Percentiles rank a stretch among this genome's conserved stretches.
phyloP scores from a whole-genome alignment of 768 basidiomycete species.

The Podaxis sp. region DNA sequence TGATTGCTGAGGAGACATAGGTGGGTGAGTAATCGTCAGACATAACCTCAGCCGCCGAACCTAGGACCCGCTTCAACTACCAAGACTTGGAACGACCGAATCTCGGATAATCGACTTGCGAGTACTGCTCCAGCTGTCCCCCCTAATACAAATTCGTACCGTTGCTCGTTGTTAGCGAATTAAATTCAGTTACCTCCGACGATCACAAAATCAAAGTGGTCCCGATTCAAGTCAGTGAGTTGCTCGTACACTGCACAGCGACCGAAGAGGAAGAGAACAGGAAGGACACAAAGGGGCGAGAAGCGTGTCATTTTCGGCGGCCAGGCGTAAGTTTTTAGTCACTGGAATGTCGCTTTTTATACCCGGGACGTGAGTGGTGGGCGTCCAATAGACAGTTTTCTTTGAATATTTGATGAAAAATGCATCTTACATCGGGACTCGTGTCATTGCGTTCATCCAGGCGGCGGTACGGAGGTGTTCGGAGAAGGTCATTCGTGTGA shows the following conservation, averaged over 20 bases:
- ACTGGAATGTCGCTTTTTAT: no score
- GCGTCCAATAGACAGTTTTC: no score
- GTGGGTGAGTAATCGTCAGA: not conserved
- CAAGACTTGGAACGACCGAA: conserved; percentile 8
- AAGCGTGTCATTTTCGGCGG: not conserved
- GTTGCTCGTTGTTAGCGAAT: not conserved
- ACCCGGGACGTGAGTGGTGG: no score
- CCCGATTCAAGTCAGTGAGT: not conserved
- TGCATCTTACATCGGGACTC: no score
- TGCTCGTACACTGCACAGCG: conserved; percentile 6
- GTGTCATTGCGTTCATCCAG: no score
- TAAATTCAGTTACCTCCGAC: conserved; percentile 10
- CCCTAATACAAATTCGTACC: not conserved
- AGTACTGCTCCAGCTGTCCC: conserved; percentile 15
- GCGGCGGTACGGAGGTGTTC: no score
- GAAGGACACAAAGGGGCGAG: not conserved
- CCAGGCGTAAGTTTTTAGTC: no score
- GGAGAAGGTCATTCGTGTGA: no score
- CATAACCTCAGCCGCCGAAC: not conserved
- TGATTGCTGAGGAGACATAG: conserved; percentile 19
- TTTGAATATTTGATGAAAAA: no score
- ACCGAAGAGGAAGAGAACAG: not conserved
- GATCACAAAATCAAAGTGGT: conserved; percentile 16
- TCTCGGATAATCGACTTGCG: conserved; percentile 14
- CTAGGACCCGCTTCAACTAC: conserved; percentile 18